phyloP scores from a whole-genome alignment of 2,329 filamentous ascomycete species.

The Beauveria caledonica region DNA sequence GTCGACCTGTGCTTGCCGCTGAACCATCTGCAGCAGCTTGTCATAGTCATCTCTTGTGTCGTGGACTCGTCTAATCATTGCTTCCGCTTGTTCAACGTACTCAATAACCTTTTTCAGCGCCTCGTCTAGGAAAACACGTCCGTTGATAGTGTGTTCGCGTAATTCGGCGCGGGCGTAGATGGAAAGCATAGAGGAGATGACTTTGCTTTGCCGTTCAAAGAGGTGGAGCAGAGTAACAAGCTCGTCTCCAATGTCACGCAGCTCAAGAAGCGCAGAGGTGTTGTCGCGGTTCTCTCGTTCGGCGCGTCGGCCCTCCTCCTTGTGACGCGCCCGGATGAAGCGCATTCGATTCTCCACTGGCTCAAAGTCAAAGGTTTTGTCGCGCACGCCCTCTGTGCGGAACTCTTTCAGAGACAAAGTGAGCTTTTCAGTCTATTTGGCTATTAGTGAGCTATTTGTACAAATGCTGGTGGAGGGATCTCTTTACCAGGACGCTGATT shows the following conservation, averaged over 20 bases:
- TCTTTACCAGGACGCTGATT: slow-evolving; percentile 49
- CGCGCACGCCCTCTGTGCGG: slow-evolving; percentile 47
- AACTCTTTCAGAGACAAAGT: slow-evolving; percentile 55
- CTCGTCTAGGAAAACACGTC: slow-evolving; percentile 43
- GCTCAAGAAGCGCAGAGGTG: slow-evolving; percentile 52
- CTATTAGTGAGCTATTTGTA: background rate
- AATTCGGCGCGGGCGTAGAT: slow-evolving; percentile 36
- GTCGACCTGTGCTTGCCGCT: slow-evolving; percentile 58
- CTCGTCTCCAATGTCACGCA: slow-evolving; percentile 58
- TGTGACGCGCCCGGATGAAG: slow-evolving; percentile 31
- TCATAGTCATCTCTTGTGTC: slow-evolving; percentile 54
- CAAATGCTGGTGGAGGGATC: background rate
- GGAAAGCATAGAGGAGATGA: slow-evolving; percentile 39
- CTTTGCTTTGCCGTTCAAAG: slow-evolving; percentile 47
- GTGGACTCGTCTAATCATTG: slow-evolving; percentile 52
- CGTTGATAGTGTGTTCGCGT: slow-evolving; percentile 33
- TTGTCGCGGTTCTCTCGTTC: slow-evolving; percentile 54
- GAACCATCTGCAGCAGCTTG: slow-evolving; percentile 58
- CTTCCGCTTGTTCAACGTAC: slow-evolving; percentile 43
- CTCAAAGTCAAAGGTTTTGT: slow-evolving; percentile 32
- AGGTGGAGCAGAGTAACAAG: slow-evolving; percentile 47
- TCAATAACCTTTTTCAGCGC: slow-evolving; percentile 45
- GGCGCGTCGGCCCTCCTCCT: slow-evolving; percentile 33
- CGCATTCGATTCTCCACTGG: slow-evolving; percentile 32
- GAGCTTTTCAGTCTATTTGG: slow-evolving; percentile 49